Base-by-base conservation (phyloP, 2,329 filamentous ascomycete species). In the Calonectria hawksworthii region DNA sequence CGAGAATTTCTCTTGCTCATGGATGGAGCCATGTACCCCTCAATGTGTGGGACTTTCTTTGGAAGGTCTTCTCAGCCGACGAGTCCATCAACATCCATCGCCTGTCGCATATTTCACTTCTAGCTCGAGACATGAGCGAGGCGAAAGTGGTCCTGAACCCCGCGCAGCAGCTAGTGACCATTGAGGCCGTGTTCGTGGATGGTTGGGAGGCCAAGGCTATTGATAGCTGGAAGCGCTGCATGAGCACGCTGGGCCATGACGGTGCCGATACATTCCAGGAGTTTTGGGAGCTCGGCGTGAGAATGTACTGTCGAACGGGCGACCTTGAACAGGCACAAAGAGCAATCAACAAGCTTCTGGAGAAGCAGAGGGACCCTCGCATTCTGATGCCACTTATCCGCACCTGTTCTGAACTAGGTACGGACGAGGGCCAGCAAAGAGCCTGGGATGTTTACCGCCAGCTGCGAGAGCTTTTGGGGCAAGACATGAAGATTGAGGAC, bases 371-470 rank as follows among this genome's bases (percentile, higher is more conserved):
- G 68, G 88, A 93, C 71, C 85, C 90, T 26, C 89, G 92, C 8
- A 88, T 93, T 54, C 84, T 94, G 70, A 85, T 96, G 75, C 91
- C 92, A 18, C 88, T 97, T n/a, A 93, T 98, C 72, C 89, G 90
- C 50, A 91, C 93, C 10, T 93, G 92, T 84, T 92, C 92, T 1
- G 88, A 90, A 16, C 81, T 88, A 6, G 86, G 87, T 3, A 89
- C 83, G 63, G 87, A 82, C 73, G 89, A 86, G 30, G 80, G 81
- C 7, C 88, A 88, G 34, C 84, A 89, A 23, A 88, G 88, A 75
- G 94, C 94, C 0, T 96, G 94, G 92, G 85, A 88, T 30, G 83
- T 91, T 1, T 97, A 96, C 83, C 85, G 92, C 47, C 88, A 89
- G 67, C 87, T 98, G 78, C 92, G 92, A 74, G 86, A 88, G 32